Base-by-base conservation (phyloP, 1,284 basidiomycete species). In the Cystobasidium sp. region DNA sequence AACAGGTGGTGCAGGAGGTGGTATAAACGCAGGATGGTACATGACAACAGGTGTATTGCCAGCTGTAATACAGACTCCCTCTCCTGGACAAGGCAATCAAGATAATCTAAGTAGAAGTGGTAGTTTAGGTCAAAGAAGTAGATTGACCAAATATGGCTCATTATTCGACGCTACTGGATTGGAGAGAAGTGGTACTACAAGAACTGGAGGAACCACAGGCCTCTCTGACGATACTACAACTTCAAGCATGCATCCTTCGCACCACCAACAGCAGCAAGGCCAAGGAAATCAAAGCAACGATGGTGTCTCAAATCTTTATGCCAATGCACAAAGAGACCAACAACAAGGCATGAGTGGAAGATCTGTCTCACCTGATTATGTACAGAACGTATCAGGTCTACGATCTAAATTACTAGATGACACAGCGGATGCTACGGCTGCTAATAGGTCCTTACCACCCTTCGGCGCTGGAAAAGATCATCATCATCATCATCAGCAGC, bases 1-100 rank as follows among this genome's bases (percentile, higher is more conserved):
- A 37, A 41, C 8, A 8, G 58, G 56, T 37, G 58, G 24, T 51
- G 18, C 52, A 12, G 55, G 39, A 37, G 37, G 64, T 44, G 49
- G 61, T 52, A 18, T 47, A 16, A 73, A 73, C 24, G 62, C 70
- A 65, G 70, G 70, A 3, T 73, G 70, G 70, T 73, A 73, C 63
- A 73, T 66, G 62, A 73, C 62, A 18, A 73, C 62, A 7, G 70
- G 70, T 18, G 62, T 66, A 4, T 41, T 66, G 5, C 70, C 70
- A 14, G 39, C 63, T 12, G 64, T 22, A 1, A 53, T 55, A 1
- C 55, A 39, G 14, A 16, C 64, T 8, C 46, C 47, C 7, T 8
- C 47, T n/a, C 24, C 64, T n/a, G 24, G 16, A 58, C 18, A 14
- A 14, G 55, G 20, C 2, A 6, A 1, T 58, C 16, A 14, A 22